These are phyloP conservation scores for Flaveria sonorensis DNA, from an alignment of 129 eudicot species.

Conservation along the genomic window DNA sequence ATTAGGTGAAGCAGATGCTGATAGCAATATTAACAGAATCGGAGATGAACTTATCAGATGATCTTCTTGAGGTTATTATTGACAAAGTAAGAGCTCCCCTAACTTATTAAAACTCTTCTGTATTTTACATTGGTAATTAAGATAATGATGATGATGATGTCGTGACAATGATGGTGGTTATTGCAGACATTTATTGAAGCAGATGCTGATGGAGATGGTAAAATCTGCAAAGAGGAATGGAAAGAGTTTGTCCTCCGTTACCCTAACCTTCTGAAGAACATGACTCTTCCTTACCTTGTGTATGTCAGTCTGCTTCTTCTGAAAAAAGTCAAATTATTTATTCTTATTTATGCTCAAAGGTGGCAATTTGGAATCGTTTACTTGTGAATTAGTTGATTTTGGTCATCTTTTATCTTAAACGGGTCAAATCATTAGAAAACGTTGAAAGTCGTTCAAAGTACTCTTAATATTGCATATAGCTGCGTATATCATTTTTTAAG, in stretches of 20 bases:
- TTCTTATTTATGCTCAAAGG: background rate
- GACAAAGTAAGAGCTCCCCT: constrained; percentile 63
- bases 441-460: background rate
- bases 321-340: background rate
- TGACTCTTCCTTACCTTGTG: constrained; percentile 85
- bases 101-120: background rate
- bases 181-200: constrained; percentile 78
- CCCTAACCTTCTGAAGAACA: constrained; percentile 71
- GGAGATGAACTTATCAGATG: constrained; percentile 75
- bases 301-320: constrained; percentile 25
- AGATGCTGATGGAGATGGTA: constrained; percentile 74
- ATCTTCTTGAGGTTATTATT: constrained; percentile 71
- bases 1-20: constrained; percentile 90
- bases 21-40: constrained; percentile 82
- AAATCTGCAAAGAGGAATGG: constrained; percentile 76
- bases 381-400: constrained; percentile 8
- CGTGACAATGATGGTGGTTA: background rate
- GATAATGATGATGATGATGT: background rate
- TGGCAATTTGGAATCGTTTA: background rate
- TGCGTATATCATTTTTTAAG: background rate
- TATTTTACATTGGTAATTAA: background rate
- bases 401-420: background rate
- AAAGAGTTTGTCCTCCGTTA: constrained; percentile 52
- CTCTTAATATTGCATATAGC: background rate
- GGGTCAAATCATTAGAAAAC: background rate